These are phyloP conservation scores for Xylariomycetidae sp. DNA, from an alignment of 2,329 filamentous ascomycete genomes.

Conservation along the genomic window DNA sequence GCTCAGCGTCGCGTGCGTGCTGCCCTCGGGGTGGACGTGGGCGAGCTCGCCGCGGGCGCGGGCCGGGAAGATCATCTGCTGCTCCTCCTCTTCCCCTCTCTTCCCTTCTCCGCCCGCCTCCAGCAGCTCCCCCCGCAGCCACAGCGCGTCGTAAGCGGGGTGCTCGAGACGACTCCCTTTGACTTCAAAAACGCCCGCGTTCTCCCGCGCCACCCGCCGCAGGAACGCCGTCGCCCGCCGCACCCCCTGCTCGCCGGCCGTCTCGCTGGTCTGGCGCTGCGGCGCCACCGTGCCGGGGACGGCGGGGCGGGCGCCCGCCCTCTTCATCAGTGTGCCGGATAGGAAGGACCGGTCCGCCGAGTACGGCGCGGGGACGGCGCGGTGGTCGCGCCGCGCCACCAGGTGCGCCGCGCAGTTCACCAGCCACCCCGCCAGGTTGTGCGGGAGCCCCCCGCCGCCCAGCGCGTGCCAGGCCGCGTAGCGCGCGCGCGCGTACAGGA, in stretches of 20 bases:
- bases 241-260: conserved; percentile 7
- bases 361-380: conserved; percentile 22
- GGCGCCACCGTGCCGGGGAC: conserved; percentile 31
- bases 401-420: conserved; percentile 28
- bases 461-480: conserved; percentile 36
- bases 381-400: conserved; percentile 28
- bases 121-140: too few species aligned
- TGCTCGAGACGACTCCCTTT: conserved; percentile 28
- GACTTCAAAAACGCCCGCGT: conserved; percentile 22
- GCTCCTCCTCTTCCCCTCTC: too few species aligned
- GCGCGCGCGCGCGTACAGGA: conserved; percentile 21
- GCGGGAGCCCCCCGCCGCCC: conserved; percentile 37
- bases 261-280: conserved; percentile 31
- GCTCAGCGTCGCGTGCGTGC: conserved; percentile 32
- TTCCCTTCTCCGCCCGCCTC: too few species aligned
- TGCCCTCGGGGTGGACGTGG: conserved; percentile 34
- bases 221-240: conserved; percentile 23
- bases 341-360: conserved; percentile 12
- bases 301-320: conserved; percentile 19
- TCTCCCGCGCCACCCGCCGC: conserved; percentile 13
- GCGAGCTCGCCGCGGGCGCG: conserved; percentile 26
- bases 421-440: conserved; percentile 36
- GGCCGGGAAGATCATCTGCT: conserved; percentile 9
- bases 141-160: conserved; percentile 25
- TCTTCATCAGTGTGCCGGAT: background rate